A percentile compares a stretch with the other conserved stretches of the same genome.
Conservation (phyloP, 495 filamentous ascomycete genomes). For the Podospora pseudocomata region DNA sequence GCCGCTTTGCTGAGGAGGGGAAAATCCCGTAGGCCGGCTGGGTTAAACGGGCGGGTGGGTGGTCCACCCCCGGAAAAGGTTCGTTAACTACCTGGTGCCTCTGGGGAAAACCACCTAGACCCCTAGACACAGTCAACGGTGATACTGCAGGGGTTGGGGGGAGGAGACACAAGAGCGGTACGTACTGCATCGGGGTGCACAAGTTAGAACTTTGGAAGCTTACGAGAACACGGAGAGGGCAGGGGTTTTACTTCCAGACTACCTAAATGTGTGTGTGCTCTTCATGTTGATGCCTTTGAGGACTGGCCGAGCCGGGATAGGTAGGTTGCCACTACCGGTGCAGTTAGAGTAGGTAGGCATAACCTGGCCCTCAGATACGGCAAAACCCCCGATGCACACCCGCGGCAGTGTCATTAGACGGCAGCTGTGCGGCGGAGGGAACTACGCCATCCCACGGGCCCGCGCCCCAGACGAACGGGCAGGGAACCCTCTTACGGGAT, state of each 20-base stretch:
- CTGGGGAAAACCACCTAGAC: no score
- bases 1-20: no score
- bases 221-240: not conserved
- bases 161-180: not conserved
- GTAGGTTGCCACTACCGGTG: no score
- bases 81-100: not conserved
- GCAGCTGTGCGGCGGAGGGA: not conserved
- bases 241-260: not conserved
- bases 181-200: not conserved
- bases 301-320: not conserved
- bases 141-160: not conserved
- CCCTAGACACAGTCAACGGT: not conserved
- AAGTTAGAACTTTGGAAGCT: not conserved
- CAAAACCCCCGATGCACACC: not conserved
- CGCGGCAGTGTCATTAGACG: not conserved
- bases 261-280: not conserved
- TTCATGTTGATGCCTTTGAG: not conserved
- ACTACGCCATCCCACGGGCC: not conserved
- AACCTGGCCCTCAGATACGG: not conserved
- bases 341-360: not conserved
- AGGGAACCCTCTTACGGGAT: not conserved
- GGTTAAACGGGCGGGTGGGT: not conserved
- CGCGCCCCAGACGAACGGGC: not conserved
- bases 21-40: not conserved
- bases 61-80: not conserved